A percentile compares a stretch with the other conserved stretches of the same genome.
Evolutionary conservation across 768 basidiomycete genomes (phyloP).

Genomic region (Mycena latifolia): DNA sequence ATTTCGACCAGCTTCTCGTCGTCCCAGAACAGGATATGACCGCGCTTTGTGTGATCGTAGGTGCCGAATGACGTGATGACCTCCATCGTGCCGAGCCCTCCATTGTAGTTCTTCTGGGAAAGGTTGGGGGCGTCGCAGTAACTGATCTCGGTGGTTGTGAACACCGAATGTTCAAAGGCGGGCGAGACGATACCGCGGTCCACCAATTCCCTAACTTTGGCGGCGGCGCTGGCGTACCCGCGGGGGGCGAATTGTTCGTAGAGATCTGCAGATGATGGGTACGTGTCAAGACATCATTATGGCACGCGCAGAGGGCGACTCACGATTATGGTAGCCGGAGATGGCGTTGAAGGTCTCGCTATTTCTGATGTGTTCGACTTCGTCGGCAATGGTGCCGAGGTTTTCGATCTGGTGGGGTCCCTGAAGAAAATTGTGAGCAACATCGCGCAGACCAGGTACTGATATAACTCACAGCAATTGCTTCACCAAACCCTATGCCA

Average conservation of each 20-base stretch:
- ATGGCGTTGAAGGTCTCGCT: neutral
- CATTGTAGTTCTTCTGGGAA: neutral
- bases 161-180: neutral
- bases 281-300: neutral
- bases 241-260: neutral
- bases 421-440: neutral
- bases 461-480: neutral
- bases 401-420: neutral
- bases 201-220: neutral
- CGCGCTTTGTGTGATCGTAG: neutral
- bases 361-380: neutral
- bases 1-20: neutral
- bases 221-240: neutral
- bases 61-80: neutral
- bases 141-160: slow-evolving; percentile 9
- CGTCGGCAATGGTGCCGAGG: neutral
- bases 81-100: neutral
- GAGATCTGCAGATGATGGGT: neutral
- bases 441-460: neutral
- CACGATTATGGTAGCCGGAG: slow-evolving; percentile 12
- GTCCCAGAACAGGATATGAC: neutral
- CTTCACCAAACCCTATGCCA: neutral
- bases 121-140: neutral
- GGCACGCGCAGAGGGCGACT: neutral
- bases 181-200: neutral